phyloP scores from a whole-genome alignment of 345 rosid species.

The Melaleuca quinquenervia region DNA sequence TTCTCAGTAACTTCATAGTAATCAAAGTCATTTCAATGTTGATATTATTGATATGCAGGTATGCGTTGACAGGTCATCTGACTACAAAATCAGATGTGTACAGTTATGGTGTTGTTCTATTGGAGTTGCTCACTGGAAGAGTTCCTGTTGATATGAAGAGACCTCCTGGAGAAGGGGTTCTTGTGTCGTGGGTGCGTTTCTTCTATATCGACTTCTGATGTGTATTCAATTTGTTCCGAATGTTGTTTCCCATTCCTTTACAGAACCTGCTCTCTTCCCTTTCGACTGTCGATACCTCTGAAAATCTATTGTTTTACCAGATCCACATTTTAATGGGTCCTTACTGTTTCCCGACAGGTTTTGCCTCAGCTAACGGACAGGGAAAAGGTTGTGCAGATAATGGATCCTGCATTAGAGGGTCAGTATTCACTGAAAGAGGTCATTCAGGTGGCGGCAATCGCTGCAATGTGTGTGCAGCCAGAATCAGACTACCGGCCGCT shows the following conservation, averaged over 20 bases:
- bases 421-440: constrained; percentile 79
- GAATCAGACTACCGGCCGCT: constrained; percentile 88
- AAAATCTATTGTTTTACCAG: not conserved
- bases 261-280: not conserved
- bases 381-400: constrained; percentile 71
- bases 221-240: not conserved
- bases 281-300: not conserved
- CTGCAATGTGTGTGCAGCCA: constrained; percentile 92
- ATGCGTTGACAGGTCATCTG: constrained; percentile 87
- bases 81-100: constrained; percentile 96
- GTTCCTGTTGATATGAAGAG: constrained; percentile 84
- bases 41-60: constrained; percentile 26
- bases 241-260: not conserved
- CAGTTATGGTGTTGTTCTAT: constrained; percentile 81
- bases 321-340: not conserved
- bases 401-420: constrained; percentile 80
- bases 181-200: constrained; percentile 59
- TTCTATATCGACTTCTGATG: not conserved
- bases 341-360: constrained; percentile 22
- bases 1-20: not conserved
- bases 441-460: constrained; percentile 88
- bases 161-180: constrained; percentile 77
- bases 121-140: constrained; percentile 85
- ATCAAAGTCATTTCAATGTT: not conserved
- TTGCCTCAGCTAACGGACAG: constrained; percentile 66